These are phyloP conservation scores for Talaromyces liani DNA, from an alignment of 495 filamentous ascomycete species.

Conservation along the genomic window DNA sequence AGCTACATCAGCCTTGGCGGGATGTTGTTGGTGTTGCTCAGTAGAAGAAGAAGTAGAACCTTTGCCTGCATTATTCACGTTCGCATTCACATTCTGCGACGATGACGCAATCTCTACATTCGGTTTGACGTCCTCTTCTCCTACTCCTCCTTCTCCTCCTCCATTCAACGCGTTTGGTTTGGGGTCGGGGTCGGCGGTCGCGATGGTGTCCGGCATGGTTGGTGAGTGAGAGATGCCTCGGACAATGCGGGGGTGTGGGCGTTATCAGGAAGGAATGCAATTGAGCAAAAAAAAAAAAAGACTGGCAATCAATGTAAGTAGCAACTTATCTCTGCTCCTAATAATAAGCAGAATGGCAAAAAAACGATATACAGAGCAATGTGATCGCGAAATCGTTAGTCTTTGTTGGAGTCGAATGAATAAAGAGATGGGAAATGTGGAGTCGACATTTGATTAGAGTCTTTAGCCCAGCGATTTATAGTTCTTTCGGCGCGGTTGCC, in stretches of 20 bases:
- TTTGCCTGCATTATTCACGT: constrained; percentile 10
- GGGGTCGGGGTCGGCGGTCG: neutral
- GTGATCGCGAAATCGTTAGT: neutral
- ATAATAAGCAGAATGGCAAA: neutral
- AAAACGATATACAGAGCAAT: neutral
- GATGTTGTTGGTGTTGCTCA: constrained; percentile 20
- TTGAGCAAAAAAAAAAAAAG: neutral
- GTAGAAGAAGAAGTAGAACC: constrained; percentile 11
- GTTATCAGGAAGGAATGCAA: neutral
- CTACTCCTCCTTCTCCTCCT: neutral
- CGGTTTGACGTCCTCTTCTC: neutral
- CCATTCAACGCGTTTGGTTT: neutral
- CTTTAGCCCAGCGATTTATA: too few species aligned
- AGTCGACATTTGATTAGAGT: neutral
- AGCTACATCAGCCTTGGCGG: constrained; percentile 30
- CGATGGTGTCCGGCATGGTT: neutral
- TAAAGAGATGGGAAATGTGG: neutral
- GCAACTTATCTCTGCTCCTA: neutral
- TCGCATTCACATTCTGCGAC: neutral
- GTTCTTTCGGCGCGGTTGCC: neutral
- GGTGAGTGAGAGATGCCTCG: too few species aligned
- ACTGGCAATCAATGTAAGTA: neutral
- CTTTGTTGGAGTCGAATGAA: neutral
- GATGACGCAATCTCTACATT: neutral
- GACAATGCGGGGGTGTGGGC: neutral